Evolutionary conservation across 2,329 filamentous ascomycete genomes (phyloP).

Genomic region (Colletotrichum aenigma): DNA sequence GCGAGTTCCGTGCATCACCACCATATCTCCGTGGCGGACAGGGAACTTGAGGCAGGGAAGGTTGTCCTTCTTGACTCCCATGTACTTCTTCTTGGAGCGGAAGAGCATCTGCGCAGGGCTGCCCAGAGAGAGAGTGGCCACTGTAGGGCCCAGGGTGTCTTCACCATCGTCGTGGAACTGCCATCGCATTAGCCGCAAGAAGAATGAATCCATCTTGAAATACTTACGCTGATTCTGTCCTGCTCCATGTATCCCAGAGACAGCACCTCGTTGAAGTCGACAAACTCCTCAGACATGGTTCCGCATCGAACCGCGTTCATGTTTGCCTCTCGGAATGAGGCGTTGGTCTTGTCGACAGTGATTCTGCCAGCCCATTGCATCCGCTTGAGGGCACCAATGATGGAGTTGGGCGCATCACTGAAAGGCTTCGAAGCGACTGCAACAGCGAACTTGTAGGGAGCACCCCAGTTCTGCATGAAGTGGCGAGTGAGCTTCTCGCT

Average conservation of each 20-base stretch:
- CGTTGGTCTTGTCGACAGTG: conserved; percentile 36
- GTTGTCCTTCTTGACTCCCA: neutral
- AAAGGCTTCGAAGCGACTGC: conserved; percentile 56
- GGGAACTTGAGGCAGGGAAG: conserved; percentile 35
- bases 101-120: conserved; percentile 62
- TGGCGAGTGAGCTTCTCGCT: conserved; percentile 54
- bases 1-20: conserved; percentile 64
- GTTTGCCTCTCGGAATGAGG: conserved; percentile 7
- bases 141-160: conserved; percentile 62
- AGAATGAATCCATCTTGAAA: neutral
- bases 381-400: conserved; percentile 55
- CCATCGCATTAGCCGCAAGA: neutral
- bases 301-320: neutral
- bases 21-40: conserved; percentile 67
- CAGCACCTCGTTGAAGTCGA: conserved; percentile 67
- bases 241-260: conserved; percentile 66
- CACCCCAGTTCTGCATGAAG: conserved; percentile 63
- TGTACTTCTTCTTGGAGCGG: conserved; percentile 52
- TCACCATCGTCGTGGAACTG: conserved; percentile 73
- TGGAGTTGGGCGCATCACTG: conserved; percentile 46
- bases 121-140: conserved; percentile 66
- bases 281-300: conserved; percentile 27
- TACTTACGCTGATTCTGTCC: conserved; percentile 58
- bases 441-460: conserved; percentile 70
- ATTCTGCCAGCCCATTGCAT: conserved; percentile 59